These are phyloP conservation scores for Tubosaeta brunneosetosa DNA, from an alignment of 768 basidiomycete species.

Conservation along the genomic window DNA sequence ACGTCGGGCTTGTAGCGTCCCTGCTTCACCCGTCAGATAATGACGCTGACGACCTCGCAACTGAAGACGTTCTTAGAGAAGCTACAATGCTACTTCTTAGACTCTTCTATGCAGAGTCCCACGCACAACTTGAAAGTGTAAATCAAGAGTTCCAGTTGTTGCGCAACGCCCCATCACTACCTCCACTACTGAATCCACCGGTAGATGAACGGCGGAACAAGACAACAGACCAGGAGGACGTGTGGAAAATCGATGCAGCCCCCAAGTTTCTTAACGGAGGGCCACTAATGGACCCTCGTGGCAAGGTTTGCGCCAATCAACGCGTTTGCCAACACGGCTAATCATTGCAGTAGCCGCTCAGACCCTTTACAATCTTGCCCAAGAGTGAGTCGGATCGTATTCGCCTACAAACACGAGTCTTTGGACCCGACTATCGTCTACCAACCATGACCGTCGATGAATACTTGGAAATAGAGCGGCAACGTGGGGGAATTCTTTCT, in stretches of 20 bases:
- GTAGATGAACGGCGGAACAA: conserved; percentile 38
- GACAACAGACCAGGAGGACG: conserved; percentile 43
- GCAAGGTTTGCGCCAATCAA: conserved; percentile 53
- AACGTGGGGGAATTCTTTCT: conserved; percentile 81
- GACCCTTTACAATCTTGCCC: conserved; percentile 91
- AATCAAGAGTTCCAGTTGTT: conserved; percentile 72
- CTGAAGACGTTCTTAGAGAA: conserved; percentile 64
- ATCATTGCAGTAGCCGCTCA: conserved; percentile 56
- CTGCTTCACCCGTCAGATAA: conserved; percentile 43
- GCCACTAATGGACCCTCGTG: conserved; percentile 66
- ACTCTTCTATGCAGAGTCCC: conserved; percentile 65
- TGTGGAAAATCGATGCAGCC: conserved; percentile 72
- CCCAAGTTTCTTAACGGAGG: conserved; percentile 45
- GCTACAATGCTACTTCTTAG: conserved; percentile 67
- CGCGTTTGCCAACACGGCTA: background rate
- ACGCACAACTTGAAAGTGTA: conserved; percentile 61
- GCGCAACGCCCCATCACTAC: conserved; percentile 42
- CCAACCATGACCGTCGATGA: conserved; percentile 97
- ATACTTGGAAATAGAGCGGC: conserved; percentile 80
- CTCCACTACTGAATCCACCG: conserved; percentile 28
- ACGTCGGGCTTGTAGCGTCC: conserved; percentile 62
- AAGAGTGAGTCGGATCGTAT: conserved; percentile 63
- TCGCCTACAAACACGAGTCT: conserved; percentile 74
- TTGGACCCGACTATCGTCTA: conserved; percentile 74
- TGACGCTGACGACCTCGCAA: conserved; percentile 52